Evolutionary conservation across 257 asterid genomes (phyloP).

Genomic region (Anisodus acutangulus): DNA sequence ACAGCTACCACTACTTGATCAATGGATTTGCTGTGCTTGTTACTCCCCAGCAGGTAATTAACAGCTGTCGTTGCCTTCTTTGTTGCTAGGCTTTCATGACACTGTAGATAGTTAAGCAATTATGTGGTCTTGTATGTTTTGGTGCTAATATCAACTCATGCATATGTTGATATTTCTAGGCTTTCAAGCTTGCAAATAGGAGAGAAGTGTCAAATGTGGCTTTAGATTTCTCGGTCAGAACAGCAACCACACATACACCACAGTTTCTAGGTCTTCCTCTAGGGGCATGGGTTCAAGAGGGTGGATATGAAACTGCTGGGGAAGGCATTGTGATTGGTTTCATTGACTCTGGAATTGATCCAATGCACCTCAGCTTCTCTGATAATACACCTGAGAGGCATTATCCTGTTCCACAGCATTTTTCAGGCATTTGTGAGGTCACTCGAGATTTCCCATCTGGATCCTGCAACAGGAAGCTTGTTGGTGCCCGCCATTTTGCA

Average conservation of each 20-base stretch:
- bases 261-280: conserved; percentile 92
- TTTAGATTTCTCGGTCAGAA: conserved; percentile 83
- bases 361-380: conserved; percentile 88
- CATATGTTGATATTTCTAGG: conserved; percentile 51
- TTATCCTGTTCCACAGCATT: conserved; percentile 83
- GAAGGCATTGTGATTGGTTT: conserved; percentile 95
- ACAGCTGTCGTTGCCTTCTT: background rate
- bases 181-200: conserved; percentile 72
- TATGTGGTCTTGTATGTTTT: background rate
- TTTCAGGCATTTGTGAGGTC: conserved; percentile 94
- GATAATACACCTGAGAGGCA: conserved; percentile 64
- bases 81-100: background rate
- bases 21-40: conserved; percentile 94
- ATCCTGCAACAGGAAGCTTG: conserved; percentile 94
- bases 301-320: conserved; percentile 91
- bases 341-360: conserved; percentile 95
- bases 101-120: background rate
- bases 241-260: conserved; percentile 95
- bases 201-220: conserved; percentile 78
- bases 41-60: conserved; percentile 77
- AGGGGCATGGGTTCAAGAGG: conserved; percentile 96
- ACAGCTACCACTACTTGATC: conserved; percentile 89
- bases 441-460: conserved; percentile 96
- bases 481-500: conserved; percentile 98
- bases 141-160: conserved; percentile 20